Evolutionary conservation across 805 yeast species (phyloP), one percentile per base, ranked within the genome.

Genomic region (Kurtzmaniella fragi): DNA sequence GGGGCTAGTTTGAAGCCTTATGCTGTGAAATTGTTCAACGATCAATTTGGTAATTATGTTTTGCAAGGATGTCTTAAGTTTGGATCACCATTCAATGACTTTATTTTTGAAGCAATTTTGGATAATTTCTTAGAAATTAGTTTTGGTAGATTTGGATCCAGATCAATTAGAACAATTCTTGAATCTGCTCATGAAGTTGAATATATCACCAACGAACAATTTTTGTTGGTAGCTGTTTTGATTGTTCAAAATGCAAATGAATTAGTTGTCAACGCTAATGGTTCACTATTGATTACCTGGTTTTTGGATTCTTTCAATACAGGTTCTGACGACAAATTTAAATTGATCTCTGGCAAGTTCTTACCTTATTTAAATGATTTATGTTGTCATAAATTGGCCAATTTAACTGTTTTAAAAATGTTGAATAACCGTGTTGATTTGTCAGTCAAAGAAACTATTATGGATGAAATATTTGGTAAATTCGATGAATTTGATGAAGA

Each of bases 41-140:
- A 93, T 57, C 98, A 93, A 57, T 93, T 85, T 68, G 99, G 98
- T 44, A 93, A 93, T 60, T 93, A 93, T 59, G 97, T 90, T 13
- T 77, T 93, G 40, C 99, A 93, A 63, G 87, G 97, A 40, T 93
- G 96, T 52, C 73, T 90, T 48, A 86, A 86, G 55, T 91, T 90
- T 65, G 93, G 91, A 0, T 64, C 84, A 5, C 96, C 96, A 0
- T 89, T 82, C 75, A 86, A 85, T 56, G 88, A 86, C 54, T 91
- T 91, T 54, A 84, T 93, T 31, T 84, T 86, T 58, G 96, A 90
- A 60, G 75, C 87, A 11, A 79, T 90, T 46, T 63, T 88, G 43
- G 77, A 85, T 32, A 78, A 83, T 47, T 88, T 93, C 52, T 67
- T 86, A 72, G 80, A 79, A 37, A 82, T 93, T 47, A 82, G 93